These are phyloP conservation scores for Penicilliopsis zonata DNA, from an alignment of 495 filamentous ascomycete genomes.

Conservation along the genomic window DNA sequence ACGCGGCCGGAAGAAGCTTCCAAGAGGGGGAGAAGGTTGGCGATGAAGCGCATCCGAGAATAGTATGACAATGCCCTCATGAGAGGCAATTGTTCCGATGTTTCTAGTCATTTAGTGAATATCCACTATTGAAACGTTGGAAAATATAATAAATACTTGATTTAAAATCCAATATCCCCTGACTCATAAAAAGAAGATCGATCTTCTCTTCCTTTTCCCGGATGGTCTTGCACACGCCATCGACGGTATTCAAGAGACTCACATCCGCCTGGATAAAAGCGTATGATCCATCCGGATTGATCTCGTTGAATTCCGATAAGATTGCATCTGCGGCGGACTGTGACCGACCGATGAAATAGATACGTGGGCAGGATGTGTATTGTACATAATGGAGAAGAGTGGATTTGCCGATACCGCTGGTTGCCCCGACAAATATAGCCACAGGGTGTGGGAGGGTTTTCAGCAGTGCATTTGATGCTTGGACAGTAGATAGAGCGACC, in stretches of 20 bases:
- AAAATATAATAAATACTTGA: slow-evolving; percentile 6
- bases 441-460: slow-evolving; percentile 19
- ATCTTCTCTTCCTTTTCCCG: slow-evolving; percentile 37
- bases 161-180: slow-evolving; percentile 5
- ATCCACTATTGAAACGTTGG: background rate
- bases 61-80: slow-evolving; percentile 46
- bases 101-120: slow-evolving; percentile 24
- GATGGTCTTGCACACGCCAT: slow-evolving; percentile 46
- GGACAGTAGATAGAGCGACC: no score
- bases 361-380: slow-evolving; percentile 24
- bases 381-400: slow-evolving; percentile 42
- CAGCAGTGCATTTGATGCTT: no score
- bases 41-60: slow-evolving; percentile 48
- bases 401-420: slow-evolving; percentile 46
- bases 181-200: slow-evolving; percentile 46
- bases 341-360: slow-evolving; percentile 38
- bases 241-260: slow-evolving; percentile 44
- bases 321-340: slow-evolving; percentile 31
- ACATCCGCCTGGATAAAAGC: slow-evolving; percentile 47
- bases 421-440: slow-evolving; percentile 50
- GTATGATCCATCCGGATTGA: slow-evolving; percentile 23
- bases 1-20: slow-evolving; percentile 34
- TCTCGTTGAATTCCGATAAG: slow-evolving; percentile 21
- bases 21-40: slow-evolving; percentile 51
- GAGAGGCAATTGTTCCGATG: slow-evolving; percentile 43